These are phyloP conservation scores for Hypoxylon fuscum DNA, from an alignment of 495 filamentous ascomycete genomes.

Conservation along the genomic window DNA sequence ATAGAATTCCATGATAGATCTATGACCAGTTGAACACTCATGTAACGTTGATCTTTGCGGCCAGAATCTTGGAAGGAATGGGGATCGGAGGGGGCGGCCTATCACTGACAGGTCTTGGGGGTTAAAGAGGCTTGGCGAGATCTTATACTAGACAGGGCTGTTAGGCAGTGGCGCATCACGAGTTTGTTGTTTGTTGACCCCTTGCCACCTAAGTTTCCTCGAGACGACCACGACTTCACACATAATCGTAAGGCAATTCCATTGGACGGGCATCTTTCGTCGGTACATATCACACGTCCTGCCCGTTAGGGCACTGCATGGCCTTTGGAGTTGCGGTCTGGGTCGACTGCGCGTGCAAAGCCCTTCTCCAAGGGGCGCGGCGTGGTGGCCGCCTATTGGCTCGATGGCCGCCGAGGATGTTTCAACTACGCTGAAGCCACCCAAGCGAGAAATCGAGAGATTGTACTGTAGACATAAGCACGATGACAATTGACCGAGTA, in stretches of 20 bases:
- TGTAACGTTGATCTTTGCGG: conserved; percentile 28
- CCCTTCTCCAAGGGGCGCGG: conserved; percentile 5
- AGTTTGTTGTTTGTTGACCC: neutral
- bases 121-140: conserved; percentile 28
- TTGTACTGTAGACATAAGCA: conserved; percentile 9
- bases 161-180: conserved; percentile 19
- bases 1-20: conserved; percentile 2
- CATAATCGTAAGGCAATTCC: conserved; percentile 1
- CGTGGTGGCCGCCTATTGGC: conserved; percentile 33
- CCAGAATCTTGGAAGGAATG: conserved; percentile 3
- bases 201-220: conserved; percentile 5
- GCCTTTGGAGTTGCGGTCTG: conserved; percentile 5
- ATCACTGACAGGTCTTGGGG: conserved; percentile 11
- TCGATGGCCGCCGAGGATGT: neutral
- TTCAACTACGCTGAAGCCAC: conserved; percentile 26
- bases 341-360: neutral
- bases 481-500: conserved; percentile 30
- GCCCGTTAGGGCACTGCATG: conserved; percentile 9
- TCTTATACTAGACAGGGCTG: conserved; percentile 12
- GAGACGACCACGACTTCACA: conserved; percentile 5
- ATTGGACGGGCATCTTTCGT: conserved; percentile 13
- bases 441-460: neutral
- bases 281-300: conserved; percentile 17
- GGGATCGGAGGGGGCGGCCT: neutral
- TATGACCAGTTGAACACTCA: conserved; percentile 5